Percentiles rank a stretch among this genome's conserved stretches.
Evolutionary conservation across 78 protist genomes (phyloP).

Genomic region (Dictyostelium firmibasis): DNA sequence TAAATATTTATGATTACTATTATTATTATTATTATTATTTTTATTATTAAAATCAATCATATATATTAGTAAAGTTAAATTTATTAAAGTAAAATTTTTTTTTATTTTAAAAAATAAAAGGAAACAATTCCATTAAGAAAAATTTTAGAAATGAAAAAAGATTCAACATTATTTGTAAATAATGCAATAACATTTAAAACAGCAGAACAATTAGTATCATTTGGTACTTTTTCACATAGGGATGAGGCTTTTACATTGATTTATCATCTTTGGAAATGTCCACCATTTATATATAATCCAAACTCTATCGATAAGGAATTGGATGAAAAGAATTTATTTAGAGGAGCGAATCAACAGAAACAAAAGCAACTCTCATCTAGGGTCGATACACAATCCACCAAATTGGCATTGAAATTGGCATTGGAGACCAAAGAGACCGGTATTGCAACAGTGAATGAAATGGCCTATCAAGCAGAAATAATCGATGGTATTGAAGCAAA

Average conservation of each 20-base stretch:
- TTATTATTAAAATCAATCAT: too few relatives aligned
- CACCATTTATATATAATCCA: constrained; percentile 64
- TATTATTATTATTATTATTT: too few relatives aligned
- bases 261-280: constrained; percentile 71
- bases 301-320: not conserved
- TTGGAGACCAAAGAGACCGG: constrained; percentile 55
- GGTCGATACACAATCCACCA: constrained; percentile 67
- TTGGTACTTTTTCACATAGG: constrained; percentile 68
- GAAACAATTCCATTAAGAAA: constrained; percentile 70
- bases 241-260: constrained; percentile 54
- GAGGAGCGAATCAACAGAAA: not conserved
- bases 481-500: constrained; percentile 63
- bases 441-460: constrained; percentile 46
- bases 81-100: too few relatives aligned
- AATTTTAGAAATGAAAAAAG: constrained; percentile 54
- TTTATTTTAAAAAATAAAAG: too few relatives aligned
- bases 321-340: not conserved
- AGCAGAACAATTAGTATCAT: constrained; percentile 27
- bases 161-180: constrained; percentile 40
- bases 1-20: not conserved
- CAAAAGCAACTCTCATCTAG: constrained; percentile 34
- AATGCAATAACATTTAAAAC: constrained; percentile 63
- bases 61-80: too few relatives aligned
- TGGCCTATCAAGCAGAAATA: constrained; percentile 39
- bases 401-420: constrained; percentile 52